Base-by-base conservation (phyloP, 208 protist genomes). In the Trichomonas tenax region DNA sequence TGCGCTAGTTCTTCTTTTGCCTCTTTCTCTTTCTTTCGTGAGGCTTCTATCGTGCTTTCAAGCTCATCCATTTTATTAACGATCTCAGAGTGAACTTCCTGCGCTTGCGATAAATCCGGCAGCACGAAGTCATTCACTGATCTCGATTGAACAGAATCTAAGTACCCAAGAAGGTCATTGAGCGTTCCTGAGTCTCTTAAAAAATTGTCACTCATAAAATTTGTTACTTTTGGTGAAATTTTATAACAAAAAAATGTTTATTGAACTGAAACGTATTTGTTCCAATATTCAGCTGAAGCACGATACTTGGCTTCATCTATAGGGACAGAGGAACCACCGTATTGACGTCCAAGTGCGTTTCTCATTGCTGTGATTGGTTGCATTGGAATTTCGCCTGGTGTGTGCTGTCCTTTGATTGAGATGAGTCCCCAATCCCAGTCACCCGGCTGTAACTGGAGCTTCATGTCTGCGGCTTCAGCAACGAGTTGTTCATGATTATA, bases 321-420 rank as follows among this genome's bases (percentile, higher is more conserved):
- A 34, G 96, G 38, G 58, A 97, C 96, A 1, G 96, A 96, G 34
- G 96, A 97, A 89, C 96, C 96, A 89, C 96, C 96, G 58, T 97
- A 93, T 72, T 97, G 96, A n/a, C 96, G 96, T 40, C 97, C 97
- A 40, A 98, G 96, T 58, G 97, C 97, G 96, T 98, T 98, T 48
- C 98, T 96, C 97, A 98, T 97, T 96, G 98, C 97, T 6, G 98
- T 98, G 88, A 98, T 98, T 46, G 98, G 98, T 26, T 97, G 49
- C 98, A 98, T 98, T n/a, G 97, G 97, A 40, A 96, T 90, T 96
- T 98, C 98, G 41, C 96, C 96, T 82, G 97, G 88, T 14, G 95
- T 96, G 17, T 96, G 81, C 95, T 98, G 97, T 9, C 97, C 95
- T 63, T 98, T 98, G 23, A 98, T 82, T 17, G 95, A 96, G 81